phyloP scores from a whole-genome alignment of 306 rosid genomes.

The Hylodesmum podocarpum region DNA sequence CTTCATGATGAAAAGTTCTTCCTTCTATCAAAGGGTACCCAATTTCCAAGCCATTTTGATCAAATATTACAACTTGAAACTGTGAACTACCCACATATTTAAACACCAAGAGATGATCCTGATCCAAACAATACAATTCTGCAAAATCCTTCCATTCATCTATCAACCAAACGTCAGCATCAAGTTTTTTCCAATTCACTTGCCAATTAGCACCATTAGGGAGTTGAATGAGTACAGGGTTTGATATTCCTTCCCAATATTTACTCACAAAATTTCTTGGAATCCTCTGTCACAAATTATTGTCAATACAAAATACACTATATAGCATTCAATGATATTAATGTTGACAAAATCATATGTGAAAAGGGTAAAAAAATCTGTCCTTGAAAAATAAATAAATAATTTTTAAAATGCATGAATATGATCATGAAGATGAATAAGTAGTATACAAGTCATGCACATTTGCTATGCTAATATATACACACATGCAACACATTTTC shows the following conservation, averaged over 20 bases:
- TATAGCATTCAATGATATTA: neutral
- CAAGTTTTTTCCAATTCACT: neutral
- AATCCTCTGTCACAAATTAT: neutral
- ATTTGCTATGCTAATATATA: too few relatives aligned
- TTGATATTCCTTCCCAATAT: constrained; percentile 1
- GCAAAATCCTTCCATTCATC: neutral
- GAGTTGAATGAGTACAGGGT: neutral
- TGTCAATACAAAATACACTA: neutral
- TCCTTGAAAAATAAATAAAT: neutral
- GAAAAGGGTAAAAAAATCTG: neutral
- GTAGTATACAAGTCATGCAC: too few relatives aligned
- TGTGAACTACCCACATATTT: neutral
- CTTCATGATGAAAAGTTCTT: neutral
- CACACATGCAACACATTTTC: too few relatives aligned
- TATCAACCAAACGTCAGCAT: neutral
- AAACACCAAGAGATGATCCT: neutral
- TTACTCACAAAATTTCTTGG: neutral
- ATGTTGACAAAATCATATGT: neutral
- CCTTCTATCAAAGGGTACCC: neutral
- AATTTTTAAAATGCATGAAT: neutral
- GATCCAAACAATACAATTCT: neutral
- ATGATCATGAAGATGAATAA: neutral
- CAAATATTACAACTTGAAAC: neutral
- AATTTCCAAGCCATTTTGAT: neutral
- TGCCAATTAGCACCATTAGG: neutral